Conservation (phyloP, 208 protist genomes). For the Trypanosoma rangeli region DNA sequence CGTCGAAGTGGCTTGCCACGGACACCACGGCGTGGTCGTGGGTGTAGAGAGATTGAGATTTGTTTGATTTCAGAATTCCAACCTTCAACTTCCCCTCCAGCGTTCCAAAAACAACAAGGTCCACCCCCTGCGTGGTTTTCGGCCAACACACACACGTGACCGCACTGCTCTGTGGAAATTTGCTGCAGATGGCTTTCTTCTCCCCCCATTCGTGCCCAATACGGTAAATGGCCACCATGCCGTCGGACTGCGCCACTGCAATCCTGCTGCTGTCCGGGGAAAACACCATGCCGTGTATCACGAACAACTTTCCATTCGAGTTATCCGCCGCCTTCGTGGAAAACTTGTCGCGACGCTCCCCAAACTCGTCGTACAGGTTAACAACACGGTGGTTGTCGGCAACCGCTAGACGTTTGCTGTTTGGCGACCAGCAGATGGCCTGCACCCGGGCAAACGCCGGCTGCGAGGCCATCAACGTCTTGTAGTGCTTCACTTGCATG, state of each 20-base stretch:
- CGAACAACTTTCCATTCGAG: slow-evolving; percentile 84
- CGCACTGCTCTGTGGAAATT: slow-evolving; percentile 88
- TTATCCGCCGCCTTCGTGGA: slow-evolving; percentile 90
- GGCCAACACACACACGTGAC: slow-evolving; percentile 95
- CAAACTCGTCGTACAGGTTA: slow-evolving; percentile 95
- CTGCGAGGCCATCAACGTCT: slow-evolving; percentile 84
- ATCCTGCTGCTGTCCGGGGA: slow-evolving; percentile 95
- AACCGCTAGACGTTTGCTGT: slow-evolving; percentile 94
- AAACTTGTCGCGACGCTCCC: slow-evolving; percentile 95
- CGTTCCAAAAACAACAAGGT: slow-evolving; percentile 94
- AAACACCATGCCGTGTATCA: slow-evolving; percentile 92
- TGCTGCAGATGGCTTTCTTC: slow-evolving; percentile 98
- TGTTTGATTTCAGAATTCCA: slow-evolving; percentile 93
- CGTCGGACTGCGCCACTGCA: slow-evolving; percentile 96
- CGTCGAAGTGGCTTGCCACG: slow-evolving; percentile 71
- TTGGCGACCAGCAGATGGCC: slow-evolving; percentile 92
- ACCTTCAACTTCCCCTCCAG: slow-evolving; percentile 95
- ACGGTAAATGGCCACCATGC: slow-evolving; percentile 97
- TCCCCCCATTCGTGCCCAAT: slow-evolving; percentile 96
- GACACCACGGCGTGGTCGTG: slow-evolving; percentile 91
- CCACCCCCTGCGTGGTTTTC: slow-evolving; percentile 83
- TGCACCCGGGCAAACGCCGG: slow-evolving; percentile 85
- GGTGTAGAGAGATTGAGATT: slow-evolving; percentile 91
- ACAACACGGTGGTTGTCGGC: slow-evolving; percentile 87
- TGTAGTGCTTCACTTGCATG: slow-evolving; percentile 95